Evolutionary conservation across 129 eudicot species (phyloP), one percentile per base, ranked within the genome.

Genomic region (Ambrosia artemisiifolia): DNA sequence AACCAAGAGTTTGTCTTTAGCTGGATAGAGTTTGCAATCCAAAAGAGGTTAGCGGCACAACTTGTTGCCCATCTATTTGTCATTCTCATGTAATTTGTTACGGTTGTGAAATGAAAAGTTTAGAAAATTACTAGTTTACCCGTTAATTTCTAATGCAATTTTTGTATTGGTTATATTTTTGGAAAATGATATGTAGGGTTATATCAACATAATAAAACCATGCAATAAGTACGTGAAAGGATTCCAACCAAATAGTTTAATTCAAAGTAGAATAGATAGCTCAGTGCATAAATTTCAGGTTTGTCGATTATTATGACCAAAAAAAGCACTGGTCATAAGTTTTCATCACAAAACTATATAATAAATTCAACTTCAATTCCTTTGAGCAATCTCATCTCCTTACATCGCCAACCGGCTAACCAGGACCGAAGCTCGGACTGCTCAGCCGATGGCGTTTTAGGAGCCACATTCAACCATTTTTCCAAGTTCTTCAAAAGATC

Each of bases 381-480:
- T 16, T 70, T 50, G 16, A 70, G 14, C 24, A 64, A 28, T 43
- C 63, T 59, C 72, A 70, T 78, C 80, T 71, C 82, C 82, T 63
- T 38, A 63, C 76, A 67, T 78, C 72, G 77, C 82, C 82, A 43
- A 78, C 82, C 72, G 82, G 82, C 82, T 78, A 78, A 71, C 72
- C 80, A 78, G 82, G 82, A 70, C 82, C 77, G 72, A 72, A 71
- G 49, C 18, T 49, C 82, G 72, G 82, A 78, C 82, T 78, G 67
- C 61, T 70, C 72, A 71, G 82, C 82, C 67, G 72, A 51, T 78
- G 82, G 77, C 57, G 77, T 56, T 78, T 55, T 78, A 72, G 77
- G 72, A 70, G 72, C 77, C 72, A 13, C 48, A 17, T 71, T 40
- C 71, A 28, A 16, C 76, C 61, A 61, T 69, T 62, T 50, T 77